Conservation (phyloP, 75 land plant genomes). For the Sequoia sempervirens region DNA sequence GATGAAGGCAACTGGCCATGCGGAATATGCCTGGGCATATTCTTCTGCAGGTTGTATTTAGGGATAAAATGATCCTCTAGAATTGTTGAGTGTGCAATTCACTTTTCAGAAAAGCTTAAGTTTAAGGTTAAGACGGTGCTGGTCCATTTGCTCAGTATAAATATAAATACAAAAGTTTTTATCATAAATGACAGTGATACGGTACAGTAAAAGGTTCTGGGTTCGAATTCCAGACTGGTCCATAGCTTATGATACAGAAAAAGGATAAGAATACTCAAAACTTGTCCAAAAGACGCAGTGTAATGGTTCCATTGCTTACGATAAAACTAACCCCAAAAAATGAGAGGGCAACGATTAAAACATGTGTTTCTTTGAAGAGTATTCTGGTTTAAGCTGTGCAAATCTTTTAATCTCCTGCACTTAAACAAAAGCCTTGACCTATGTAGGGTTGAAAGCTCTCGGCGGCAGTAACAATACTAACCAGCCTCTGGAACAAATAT, state of each 20-base stretch:
- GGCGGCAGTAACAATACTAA: neutral
- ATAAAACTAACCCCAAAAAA: neutral
- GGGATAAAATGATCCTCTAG: neutral
- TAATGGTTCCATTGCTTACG: neutral
- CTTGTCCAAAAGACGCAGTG: neutral
- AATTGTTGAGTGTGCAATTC: neutral
- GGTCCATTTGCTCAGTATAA: too few species aligned
- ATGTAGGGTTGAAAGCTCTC: neutral
- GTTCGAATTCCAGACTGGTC: neutral
- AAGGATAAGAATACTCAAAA: neutral
- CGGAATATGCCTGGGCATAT: neutral
- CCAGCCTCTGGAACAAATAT: neutral
- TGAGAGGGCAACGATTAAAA: neutral
- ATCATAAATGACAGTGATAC: neutral
- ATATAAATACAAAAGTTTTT: too few species aligned
- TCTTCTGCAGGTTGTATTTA: neutral
- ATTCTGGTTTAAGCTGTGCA: too few species aligned
- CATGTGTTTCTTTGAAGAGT: too few species aligned
- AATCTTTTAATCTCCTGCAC: too few species aligned
- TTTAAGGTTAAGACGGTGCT: neutral
- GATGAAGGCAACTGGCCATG: neutral
- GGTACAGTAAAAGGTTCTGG: neutral
- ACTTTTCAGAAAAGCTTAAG: neutral
- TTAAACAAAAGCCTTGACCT: too few species aligned
- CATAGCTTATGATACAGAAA: neutral